These are phyloP conservation scores for Lactarius deliciosus DNA, from an alignment of 768 basidiomycete genomes.

Conservation along the genomic window DNA sequence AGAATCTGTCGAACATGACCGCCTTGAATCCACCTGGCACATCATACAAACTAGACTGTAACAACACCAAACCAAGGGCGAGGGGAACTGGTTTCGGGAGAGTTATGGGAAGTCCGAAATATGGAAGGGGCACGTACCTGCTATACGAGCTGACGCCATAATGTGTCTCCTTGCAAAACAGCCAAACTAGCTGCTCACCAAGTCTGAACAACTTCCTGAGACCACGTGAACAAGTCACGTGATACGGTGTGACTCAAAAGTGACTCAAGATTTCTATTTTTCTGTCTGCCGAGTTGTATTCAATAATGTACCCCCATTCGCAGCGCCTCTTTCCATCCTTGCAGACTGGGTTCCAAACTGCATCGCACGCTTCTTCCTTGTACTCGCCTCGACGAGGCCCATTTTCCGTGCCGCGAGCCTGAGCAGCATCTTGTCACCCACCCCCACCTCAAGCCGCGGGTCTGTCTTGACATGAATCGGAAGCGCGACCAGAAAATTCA, in stretches of 20 bases:
- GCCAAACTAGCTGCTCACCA: background rate
- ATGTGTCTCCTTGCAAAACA: background rate
- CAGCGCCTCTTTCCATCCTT: constrained; percentile 67
- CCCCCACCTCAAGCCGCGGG: constrained; percentile 65
- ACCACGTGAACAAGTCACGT: background rate
- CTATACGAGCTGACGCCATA: constrained; percentile 20
- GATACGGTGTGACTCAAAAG: background rate
- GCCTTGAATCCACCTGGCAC: constrained; percentile 84
- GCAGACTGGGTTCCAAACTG: constrained; percentile 93
- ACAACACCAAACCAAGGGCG: constrained; percentile 44
- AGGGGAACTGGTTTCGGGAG: constrained; percentile 68
- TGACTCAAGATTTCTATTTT: background rate
- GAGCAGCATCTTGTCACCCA: constrained; percentile 88
- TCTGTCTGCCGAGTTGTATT: background rate
- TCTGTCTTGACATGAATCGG: constrained; percentile 86
- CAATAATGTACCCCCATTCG: constrained; percentile 43
- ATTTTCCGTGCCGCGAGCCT: constrained; percentile 66
- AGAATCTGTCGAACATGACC: constrained; percentile 98
- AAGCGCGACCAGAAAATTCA: constrained; percentile 72
- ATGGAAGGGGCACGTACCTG: constrained; percentile 8
- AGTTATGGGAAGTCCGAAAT: constrained; percentile 49
- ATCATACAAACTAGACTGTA: constrained; percentile 57
- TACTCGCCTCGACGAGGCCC: constrained; percentile 74
- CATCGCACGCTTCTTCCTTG: constrained; percentile 89
- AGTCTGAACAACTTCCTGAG: background rate